These are phyloP conservation scores for Saxispiralis lemnorum DNA, from an alignment of 495 filamentous ascomycete genomes.

Conservation along the genomic window DNA sequence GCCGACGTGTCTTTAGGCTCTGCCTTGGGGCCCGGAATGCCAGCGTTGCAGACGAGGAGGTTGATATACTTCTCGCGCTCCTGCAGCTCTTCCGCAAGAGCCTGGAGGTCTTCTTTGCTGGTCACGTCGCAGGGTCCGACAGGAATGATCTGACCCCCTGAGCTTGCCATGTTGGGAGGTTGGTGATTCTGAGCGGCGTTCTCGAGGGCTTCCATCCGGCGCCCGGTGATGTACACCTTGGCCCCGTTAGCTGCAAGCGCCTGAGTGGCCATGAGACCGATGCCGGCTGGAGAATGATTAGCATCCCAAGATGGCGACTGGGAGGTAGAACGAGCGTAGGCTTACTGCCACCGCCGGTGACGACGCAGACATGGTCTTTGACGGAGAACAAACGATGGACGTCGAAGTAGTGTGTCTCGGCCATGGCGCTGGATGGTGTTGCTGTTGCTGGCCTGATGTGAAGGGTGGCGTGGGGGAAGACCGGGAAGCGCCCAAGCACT, in stretches of 20 bases:
- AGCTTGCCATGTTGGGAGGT: slow-evolving; percentile 6
- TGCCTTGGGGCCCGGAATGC: slow-evolving; percentile 24
- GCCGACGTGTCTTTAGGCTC: slow-evolving; percentile 20
- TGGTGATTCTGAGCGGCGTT: slow-evolving; percentile 23
- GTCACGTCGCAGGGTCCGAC: slow-evolving; percentile 28
- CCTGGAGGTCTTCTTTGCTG: slow-evolving; percentile 25
- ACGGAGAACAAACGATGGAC: slow-evolving; percentile 41
- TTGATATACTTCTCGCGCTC: slow-evolving; percentile 26
- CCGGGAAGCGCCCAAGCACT: too few species aligned
- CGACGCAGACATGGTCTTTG: slow-evolving; percentile 43
- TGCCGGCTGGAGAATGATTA: slow-evolving; percentile 13
- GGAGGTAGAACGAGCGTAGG: neutral
- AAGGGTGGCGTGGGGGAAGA: too few species aligned
- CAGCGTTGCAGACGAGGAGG: slow-evolving; percentile 21
- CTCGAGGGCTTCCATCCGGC: slow-evolving; percentile 25
- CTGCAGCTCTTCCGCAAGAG: slow-evolving; percentile 19
- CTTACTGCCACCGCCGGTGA: slow-evolving; percentile 30
- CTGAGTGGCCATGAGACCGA: slow-evolving; percentile 29
- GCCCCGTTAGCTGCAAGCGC: slow-evolving; percentile 28
- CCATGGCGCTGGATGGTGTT: slow-evolving; percentile 7
- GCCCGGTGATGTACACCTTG: slow-evolving; percentile 27
- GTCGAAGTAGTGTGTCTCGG: slow-evolving; percentile 26
- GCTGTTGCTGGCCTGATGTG: neutral
- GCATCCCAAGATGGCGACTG: neutral
- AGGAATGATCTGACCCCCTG: slow-evolving; percentile 25